Conservation (phyloP, 371 early-diverging fungal genomes). For the Sporodiniella umbellata region DNA sequence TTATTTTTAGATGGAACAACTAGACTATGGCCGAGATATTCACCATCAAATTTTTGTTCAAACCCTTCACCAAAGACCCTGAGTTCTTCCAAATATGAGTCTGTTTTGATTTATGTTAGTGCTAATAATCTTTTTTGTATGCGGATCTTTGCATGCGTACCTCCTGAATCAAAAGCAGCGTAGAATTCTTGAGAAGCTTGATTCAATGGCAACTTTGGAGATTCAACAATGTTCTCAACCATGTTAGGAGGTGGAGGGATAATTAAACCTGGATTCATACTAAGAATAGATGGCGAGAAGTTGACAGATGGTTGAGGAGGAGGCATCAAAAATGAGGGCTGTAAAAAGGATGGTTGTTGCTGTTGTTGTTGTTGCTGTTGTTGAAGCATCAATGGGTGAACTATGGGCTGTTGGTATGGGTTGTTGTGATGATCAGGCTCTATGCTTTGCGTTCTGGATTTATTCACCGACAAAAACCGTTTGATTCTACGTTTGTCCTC, state of each 20-base stretch:
- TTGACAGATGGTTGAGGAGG: not conserved
- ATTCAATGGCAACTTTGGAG: not conserved
- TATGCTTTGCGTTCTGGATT: constrained; percentile 22
- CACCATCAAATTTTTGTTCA: constrained; percentile 17
- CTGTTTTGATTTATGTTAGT: constrained; percentile 7
- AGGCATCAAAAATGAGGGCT: not conserved
- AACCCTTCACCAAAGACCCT: constrained; percentile 6
- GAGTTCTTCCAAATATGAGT: constrained; percentile 9
- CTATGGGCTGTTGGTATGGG: not conserved
- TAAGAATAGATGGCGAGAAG: not conserved
- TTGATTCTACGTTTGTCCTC: constrained; percentile 32
- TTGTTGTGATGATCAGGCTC: constrained; percentile 12
- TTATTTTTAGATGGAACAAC: constrained; percentile 22
- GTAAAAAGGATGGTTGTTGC: constrained; percentile 1
- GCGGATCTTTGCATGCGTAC: too few relatives aligned
- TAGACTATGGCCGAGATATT: constrained; percentile 30
- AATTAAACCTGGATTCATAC: not conserved
- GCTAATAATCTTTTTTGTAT: not conserved
- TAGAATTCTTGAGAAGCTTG: constrained; percentile 15
- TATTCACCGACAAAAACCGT: constrained; percentile 13
- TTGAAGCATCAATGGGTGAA: not conserved
- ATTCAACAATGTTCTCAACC: not conserved
- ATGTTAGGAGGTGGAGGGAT: not conserved
- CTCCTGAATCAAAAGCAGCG: constrained; percentile 7
- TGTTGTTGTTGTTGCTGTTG: constrained; percentile 6